phyloP scores from a whole-genome alignment of 495 filamentous ascomycete species.

The Xylaria curta region DNA sequence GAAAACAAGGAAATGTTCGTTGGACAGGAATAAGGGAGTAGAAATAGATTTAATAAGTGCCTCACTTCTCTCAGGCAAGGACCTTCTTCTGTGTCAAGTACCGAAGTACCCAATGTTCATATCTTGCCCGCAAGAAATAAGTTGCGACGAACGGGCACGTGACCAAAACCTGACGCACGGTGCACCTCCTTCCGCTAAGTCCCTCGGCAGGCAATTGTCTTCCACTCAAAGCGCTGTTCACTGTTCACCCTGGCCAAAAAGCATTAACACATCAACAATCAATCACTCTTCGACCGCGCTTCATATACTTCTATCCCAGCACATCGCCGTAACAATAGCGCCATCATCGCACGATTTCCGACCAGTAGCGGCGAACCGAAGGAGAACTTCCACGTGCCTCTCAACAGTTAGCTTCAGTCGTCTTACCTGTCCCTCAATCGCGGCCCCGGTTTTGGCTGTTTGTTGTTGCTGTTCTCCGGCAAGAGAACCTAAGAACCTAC shows the following conservation, averaged over 20 bases:
- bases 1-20: not conserved
- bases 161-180: conserved; percentile 13
- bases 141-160: not conserved
- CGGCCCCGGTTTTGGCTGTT: not conserved
- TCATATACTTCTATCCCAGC: not conserved
- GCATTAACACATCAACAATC: not conserved
- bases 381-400: not conserved
- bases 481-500: not conserved
- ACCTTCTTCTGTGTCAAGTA: not conserved
- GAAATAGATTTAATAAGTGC: too few relatives aligned
- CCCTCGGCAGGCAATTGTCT: conserved; percentile 13
- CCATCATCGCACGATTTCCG: not conserved
- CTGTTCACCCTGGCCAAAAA: conserved; percentile 10
- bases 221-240: conserved; percentile 6
- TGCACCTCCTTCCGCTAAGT: conserved; percentile 20
- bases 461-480: not conserved
- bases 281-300: not conserved
- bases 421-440: conserved; percentile 3
- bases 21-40: not conserved
- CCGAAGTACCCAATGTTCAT: not conserved
- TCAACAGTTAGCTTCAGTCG: not conserved
- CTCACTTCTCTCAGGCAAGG: too few relatives aligned
- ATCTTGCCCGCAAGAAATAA: not conserved
- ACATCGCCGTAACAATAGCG: conserved; percentile 10
- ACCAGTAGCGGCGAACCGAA: not conserved